Percentiles rank a stretch among this genome's conserved stretches.
Conservation (phyloP, 441 rosid genomes). For the Eruca vesicaria region DNA sequence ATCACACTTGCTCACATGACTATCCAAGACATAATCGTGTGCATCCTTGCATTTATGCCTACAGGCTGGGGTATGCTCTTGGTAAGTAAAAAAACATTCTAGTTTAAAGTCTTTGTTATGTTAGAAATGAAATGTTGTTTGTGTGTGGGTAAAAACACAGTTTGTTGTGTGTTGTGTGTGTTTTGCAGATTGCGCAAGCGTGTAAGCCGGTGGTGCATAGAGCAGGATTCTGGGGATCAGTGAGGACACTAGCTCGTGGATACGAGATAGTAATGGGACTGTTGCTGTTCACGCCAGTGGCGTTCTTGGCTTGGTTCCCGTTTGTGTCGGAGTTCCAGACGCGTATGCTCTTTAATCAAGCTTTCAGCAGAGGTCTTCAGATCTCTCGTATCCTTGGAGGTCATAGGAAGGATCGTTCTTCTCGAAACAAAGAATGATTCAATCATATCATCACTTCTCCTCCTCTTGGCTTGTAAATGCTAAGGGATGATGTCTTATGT, state of each 20-base stretch:
- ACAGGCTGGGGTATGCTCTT: constrained; percentile 99
- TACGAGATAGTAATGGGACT: constrained; percentile 94
- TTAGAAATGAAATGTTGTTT: not conserved
- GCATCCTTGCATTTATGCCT: constrained; percentile 98
- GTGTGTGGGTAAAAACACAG: too few species aligned
- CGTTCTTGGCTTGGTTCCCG: constrained; percentile 98
- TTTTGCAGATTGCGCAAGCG: constrained; percentile 84
- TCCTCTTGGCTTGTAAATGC: constrained; percentile 4
- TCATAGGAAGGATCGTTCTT: constrained; percentile 73
- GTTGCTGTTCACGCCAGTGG: constrained; percentile 93
- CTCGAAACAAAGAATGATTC: constrained; percentile 74
- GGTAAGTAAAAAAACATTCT: constrained; percentile 47
- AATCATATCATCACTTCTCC: not conserved
- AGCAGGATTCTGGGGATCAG: constrained; percentile 93
- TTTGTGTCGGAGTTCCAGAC: constrained; percentile 99
- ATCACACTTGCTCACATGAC: constrained; percentile 91
- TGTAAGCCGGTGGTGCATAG: constrained; percentile 68
- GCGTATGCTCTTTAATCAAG: constrained; percentile 99
- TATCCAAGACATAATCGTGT: constrained; percentile 74
- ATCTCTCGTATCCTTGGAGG: constrained; percentile 99
- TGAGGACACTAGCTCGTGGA: constrained; percentile 89
- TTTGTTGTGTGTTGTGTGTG: too few species aligned
- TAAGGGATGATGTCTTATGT: not conserved
- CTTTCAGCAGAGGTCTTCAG: constrained; percentile 98
- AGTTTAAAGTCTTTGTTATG: not conserved